Conservation (phyloP, 805 yeast species). For the Pichia deserticola region DNA sequence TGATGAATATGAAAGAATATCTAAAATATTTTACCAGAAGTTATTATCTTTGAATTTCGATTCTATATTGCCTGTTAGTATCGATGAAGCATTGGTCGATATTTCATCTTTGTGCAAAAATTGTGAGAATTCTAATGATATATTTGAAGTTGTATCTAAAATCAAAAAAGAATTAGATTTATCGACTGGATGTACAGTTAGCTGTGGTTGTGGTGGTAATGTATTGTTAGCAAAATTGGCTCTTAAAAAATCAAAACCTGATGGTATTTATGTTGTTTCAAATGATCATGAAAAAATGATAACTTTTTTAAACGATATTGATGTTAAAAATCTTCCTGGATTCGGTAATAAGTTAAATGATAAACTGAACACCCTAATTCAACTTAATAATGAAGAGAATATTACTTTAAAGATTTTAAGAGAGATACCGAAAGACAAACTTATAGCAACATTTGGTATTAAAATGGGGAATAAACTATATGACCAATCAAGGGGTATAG, state of each 20-base stretch:
- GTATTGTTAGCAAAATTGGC: constrained; percentile 75
- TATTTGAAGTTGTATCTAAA: constrained; percentile 24
- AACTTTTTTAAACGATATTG: constrained; percentile 31
- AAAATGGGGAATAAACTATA: constrained; percentile 62
- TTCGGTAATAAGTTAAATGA: constrained; percentile 45
- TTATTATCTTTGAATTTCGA: constrained; percentile 38
- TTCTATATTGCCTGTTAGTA: constrained; percentile 73
- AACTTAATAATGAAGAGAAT: constrained; percentile 7
- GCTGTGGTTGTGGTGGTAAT: constrained; percentile 72
- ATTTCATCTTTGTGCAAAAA: constrained; percentile 28
- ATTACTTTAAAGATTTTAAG: constrained; percentile 35
- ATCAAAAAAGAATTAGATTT: constrained; percentile 36
- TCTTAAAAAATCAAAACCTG: constrained; percentile 69
- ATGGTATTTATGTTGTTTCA: constrained; percentile 44
- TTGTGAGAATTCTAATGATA: constrained; percentile 4
- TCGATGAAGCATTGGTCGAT: constrained; percentile 87
- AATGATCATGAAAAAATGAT: constrained; percentile 15
- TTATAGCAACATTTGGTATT: constrained; percentile 51
- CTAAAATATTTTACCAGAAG: constrained; percentile 56
- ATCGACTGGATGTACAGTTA: constrained; percentile 56
- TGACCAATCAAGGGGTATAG: constrained; percentile 60
- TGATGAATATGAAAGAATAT: constrained; percentile 57
- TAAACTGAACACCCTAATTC: constrained; percentile 33
- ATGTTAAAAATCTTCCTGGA: constrained; percentile 49
- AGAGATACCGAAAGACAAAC: constrained; percentile 24